Base-by-base conservation (phyloP, 164 flowering plant species). In the Kingdonia uniflora region DNA sequence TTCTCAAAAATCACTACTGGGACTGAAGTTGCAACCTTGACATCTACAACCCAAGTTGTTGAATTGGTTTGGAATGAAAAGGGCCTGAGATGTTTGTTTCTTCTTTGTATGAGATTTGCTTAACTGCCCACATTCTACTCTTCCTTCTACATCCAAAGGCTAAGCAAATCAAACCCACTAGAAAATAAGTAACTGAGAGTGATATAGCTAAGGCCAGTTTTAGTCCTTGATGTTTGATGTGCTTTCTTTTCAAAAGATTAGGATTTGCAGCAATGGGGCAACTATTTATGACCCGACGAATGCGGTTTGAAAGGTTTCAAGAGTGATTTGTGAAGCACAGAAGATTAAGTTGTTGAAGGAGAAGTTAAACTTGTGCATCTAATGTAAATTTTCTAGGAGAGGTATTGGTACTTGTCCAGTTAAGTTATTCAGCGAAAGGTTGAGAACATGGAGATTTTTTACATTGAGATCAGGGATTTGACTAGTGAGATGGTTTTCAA, bases 21-120 rank as follows among this genome's bases (percentile, higher is more conserved):
- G 17, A 86, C 97, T 1, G 86, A 68, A 1, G 68, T 76, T 37
- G 97, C 90, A 17, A 69, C 75, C 80, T 82, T 86, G 47, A 86
- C 86, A 72, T 84, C 95, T 14, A 92, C 97, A 16, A 82, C 82
- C 95, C 95, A 86, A 33, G 85, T 86, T 15, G 88, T 84, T 10
- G 90, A 86, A 76, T 89, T 92, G 0, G 95, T 89, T 54, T 84
- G 80, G 71, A 85, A 89, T 7, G 95, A 80, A 55, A 89, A 5
- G 97, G 97, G 7, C 95, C 95, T 0, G 90, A 84, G 38, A 82
- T 64, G 59, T 48, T 69, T 20, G 69, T 83, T 40, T 86, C 95
- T 62, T 82, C 95, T 48, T 73, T 84, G 65, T 58, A 75, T 8
- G 95, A 78, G 44, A 41, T 23, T 4, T 81, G 87, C 65, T 85